Conservation (phyloP, 2,329 filamentous ascomycete genomes). For the Exophiala xenobiotica region DNA sequence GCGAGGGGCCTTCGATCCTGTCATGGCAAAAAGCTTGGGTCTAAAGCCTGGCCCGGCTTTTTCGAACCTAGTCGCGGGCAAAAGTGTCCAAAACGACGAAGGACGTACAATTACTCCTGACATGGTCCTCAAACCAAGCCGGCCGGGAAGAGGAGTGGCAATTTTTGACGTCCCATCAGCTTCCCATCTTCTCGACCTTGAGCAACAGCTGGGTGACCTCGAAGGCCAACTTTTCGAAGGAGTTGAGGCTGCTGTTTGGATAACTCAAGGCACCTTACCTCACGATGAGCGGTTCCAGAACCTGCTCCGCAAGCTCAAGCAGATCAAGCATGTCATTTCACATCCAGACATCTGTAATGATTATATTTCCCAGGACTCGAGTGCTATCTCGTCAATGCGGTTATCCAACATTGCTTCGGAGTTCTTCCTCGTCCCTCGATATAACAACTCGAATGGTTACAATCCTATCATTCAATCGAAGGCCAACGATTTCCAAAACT, state of each 20-base stretch:
- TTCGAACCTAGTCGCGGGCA: slow-evolving; percentile 60
- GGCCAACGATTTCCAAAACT: not conserved
- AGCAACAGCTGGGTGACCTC: slow-evolving; percentile 52
- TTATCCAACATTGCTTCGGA: slow-evolving; percentile 71
- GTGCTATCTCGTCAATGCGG: slow-evolving; percentile 65
- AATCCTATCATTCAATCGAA: not conserved
- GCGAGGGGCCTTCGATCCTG: slow-evolving; percentile 75
- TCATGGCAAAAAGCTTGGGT: slow-evolving; percentile 63
- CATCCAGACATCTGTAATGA: slow-evolving; percentile 74
- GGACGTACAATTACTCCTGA: slow-evolving; percentile 75
- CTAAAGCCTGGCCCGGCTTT: slow-evolving; percentile 62
- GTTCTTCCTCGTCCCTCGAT: slow-evolving; percentile 69
- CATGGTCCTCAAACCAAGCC: slow-evolving; percentile 73
- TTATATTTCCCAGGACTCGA: slow-evolving; percentile 67
- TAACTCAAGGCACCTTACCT: slow-evolving; percentile 68
- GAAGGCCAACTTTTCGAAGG: slow-evolving; percentile 61
- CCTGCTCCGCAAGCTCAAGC: slow-evolving; percentile 65
- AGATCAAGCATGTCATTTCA: slow-evolving; percentile 74
- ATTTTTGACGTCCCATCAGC: slow-evolving; percentile 74
- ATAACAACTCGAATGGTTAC: slow-evolving; percentile 51
- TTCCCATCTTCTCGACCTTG: slow-evolving; percentile 68
- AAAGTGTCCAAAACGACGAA: slow-evolving; percentile 61
- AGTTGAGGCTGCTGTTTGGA: slow-evolving; percentile 74
- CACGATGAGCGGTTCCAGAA: slow-evolving; percentile 61
- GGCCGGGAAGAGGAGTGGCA: slow-evolving; percentile 70